These are phyloP conservation scores for Trichoderma guizhouense DNA, from an alignment of 2,329 filamentous ascomycete genomes.

Conservation along the genomic window DNA sequence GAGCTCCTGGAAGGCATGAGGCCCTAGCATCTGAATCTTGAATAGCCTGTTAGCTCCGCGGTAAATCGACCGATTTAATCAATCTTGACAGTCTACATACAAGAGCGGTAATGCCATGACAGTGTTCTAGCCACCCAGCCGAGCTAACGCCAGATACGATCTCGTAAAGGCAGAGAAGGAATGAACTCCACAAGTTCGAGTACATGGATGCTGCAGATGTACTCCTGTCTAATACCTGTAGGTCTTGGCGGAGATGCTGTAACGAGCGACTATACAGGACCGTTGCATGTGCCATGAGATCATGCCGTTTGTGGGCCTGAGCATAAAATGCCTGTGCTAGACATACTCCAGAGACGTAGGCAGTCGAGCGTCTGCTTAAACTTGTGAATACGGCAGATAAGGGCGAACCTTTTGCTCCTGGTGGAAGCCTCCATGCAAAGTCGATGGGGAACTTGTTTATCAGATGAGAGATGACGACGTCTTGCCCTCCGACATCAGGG, in stretches of 20 bases:
- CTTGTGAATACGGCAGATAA: background rate
- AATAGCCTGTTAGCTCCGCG: background rate
- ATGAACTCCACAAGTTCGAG: conserved; percentile 1
- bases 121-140: background rate
- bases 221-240: background rate
- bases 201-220: background rate
- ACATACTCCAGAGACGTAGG: background rate
- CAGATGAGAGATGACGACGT: background rate
- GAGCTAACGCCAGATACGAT: background rate
- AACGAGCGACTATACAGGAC: background rate
- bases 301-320: background rate
- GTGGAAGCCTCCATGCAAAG: background rate
- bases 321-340: background rate
- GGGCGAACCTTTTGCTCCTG: background rate
- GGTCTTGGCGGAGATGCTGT: background rate
- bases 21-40: background rate
- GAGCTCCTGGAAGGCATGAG: background rate
- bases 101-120: background rate
- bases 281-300: background rate
- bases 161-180: conserved; percentile 3
- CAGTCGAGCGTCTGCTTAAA: background rate
- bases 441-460: background rate
- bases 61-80: background rate
- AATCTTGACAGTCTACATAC: background rate
- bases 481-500: background rate